Conservation (phyloP, 306 rosid species). For the Gleditsia sinensis region DNA sequence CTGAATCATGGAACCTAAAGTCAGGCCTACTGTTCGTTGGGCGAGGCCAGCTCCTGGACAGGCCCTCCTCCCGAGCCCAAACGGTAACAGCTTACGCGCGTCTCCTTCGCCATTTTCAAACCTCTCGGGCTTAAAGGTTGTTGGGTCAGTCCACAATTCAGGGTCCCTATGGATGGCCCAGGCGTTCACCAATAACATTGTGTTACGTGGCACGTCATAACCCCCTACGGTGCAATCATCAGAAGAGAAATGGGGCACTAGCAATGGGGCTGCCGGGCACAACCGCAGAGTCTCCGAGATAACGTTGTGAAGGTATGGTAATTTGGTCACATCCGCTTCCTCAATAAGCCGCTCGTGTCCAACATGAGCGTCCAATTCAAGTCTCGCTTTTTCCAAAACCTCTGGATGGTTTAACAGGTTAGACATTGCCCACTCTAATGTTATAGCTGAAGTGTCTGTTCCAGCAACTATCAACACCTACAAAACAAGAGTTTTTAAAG, state of each 20-base stretch:
- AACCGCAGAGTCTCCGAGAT: conserved; percentile 52
- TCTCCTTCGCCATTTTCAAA: conserved; percentile 20
- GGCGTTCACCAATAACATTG: conserved; percentile 49
- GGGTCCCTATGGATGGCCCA: conserved; percentile 73
- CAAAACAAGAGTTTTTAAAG: no score
- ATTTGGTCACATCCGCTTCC: conserved; percentile 47
- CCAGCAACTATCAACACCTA: conserved; percentile 56
- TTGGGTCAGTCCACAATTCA: conserved; percentile 41
- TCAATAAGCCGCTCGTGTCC: conserved; percentile 49
- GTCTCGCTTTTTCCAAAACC: conserved; percentile 44
- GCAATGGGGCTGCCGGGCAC: conserved; percentile 42
- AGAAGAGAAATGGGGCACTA: conserved; percentile 51
- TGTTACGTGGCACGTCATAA: conserved; percentile 50
- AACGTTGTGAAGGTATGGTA: conserved; percentile 51
- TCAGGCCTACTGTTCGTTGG: conserved; percentile 40
- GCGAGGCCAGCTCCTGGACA: conserved; percentile 57
- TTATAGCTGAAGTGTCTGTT: conserved; percentile 53
- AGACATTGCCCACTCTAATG: conserved; percentile 67
- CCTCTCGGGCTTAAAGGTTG: conserved; percentile 56
- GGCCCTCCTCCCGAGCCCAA: conserved; percentile 61
- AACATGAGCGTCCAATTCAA: conserved; percentile 43
- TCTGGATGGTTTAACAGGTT: conserved; percentile 55
- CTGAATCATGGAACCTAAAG: conserved; percentile 50
- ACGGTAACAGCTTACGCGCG: conserved; percentile 35
- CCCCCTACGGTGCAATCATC: conserved; percentile 48